Percentiles rank a stretch among this genome's conserved stretches.
Conservation (phyloP, 371 early-diverging fungal species). For the Sporodiniella umbellata region DNA sequence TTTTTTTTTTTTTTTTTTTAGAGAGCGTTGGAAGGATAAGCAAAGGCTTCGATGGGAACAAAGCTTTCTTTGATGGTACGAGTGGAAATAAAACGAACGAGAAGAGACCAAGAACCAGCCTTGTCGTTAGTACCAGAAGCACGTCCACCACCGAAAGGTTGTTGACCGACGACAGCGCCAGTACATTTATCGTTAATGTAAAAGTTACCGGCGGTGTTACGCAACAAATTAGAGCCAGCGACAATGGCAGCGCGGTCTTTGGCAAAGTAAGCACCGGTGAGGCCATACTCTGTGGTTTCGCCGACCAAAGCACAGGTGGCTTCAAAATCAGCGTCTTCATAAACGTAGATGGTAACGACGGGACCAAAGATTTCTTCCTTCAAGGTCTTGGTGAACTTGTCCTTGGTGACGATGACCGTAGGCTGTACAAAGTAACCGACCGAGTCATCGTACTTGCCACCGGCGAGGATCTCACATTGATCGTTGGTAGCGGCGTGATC, state of each 20-base stretch:
- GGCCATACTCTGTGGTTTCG: slow-evolving; percentile 80
- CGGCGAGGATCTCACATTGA: slow-evolving; percentile 76
- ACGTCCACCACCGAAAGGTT: slow-evolving; percentile 96
- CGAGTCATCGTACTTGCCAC: slow-evolving; percentile 80
- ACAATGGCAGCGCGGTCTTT: slow-evolving; percentile 80
- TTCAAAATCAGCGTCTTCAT: slow-evolving; percentile 81
- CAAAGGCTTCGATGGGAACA: slow-evolving; percentile 71
- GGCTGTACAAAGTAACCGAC: slow-evolving; percentile 92
- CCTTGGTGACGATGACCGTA: slow-evolving; percentile 86
- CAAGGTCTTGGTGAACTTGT: slow-evolving; percentile 86
- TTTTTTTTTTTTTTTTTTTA: no score
- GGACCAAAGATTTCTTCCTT: slow-evolving; percentile 97
- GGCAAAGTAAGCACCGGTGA: slow-evolving; percentile 91
- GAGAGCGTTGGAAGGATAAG: slow-evolving; percentile 85
- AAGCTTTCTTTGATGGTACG: slow-evolving; percentile 97
- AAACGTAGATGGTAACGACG: slow-evolving; percentile 92
- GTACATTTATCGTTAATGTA: slow-evolving; percentile 99
- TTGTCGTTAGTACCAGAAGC: slow-evolving; percentile 98
- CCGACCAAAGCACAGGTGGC: slow-evolving; percentile 73
- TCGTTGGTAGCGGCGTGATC: slow-evolving; percentile 64
- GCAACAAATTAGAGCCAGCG: slow-evolving; percentile 71
- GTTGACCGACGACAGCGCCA: slow-evolving; percentile 97
- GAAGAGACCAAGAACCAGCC: slow-evolving; percentile 75
- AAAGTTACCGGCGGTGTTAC: slow-evolving; percentile 95
- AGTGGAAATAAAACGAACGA: slow-evolving; percentile 85